Base-by-base conservation (phyloP, 805 yeast species). In the Maudiozyma serrabonitensis region DNA sequence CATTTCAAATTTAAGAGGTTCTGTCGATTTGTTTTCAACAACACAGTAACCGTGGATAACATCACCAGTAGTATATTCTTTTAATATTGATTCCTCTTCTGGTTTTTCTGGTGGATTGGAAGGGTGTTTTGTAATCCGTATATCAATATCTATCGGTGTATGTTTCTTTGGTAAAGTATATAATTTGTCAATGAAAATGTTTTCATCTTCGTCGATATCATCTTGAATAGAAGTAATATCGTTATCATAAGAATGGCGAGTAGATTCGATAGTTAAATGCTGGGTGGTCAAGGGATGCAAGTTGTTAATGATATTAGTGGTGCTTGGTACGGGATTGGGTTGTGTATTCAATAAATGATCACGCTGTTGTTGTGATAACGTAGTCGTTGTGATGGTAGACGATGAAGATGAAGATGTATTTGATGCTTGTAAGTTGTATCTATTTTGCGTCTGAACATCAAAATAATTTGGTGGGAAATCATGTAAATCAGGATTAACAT, bases 1-100 rank as follows among this genome's bases (percentile, higher is more conserved):
- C 79, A 78, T 78, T 52, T 80, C 82, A 56, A 80, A 81, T 7
- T 75, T 74, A n/a, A 80, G 68, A 0, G 71, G 66, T 16, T 63
- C 54, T 1, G 59, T 47, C 1, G 76, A 62, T 6, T 56, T 65
- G 56, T 79, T 80, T 46, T 68, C 65, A 19, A 79, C 67, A 0
- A 62, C 54, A 7, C 75, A 65, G 51, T 70, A 74, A 1, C 87
- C 87, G 52, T 74, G 69, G 6, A 81, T 62, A 16, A 66, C 65
- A 54, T 80, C 84, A 18, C 83, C 83, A 23, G 79, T 78, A 37
- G 73, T 74, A 55, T 72, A 81, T 54, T 78, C 81, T 41, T 64
- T 64, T 16, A 71, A 52, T 0, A 68, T 60, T 15, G 61, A 57
- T 46, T 69, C 73, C n/a, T 58, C 52, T 34, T 63, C 62, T 12